These are phyloP conservation scores for Sequoiadendron giganteum DNA, from an alignment of 75 land plant genomes.

Conservation along the genomic window DNA sequence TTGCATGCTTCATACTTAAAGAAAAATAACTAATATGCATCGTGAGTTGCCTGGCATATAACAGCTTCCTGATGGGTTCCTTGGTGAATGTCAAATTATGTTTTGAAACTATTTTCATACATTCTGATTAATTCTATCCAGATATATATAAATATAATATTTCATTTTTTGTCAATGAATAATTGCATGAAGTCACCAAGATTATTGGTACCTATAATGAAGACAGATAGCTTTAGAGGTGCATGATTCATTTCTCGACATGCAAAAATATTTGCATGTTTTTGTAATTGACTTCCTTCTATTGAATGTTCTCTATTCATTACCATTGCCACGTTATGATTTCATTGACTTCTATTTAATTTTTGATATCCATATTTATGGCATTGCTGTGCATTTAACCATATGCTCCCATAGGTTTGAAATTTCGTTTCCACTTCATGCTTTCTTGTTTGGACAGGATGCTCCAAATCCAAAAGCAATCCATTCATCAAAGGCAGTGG, in stretches of 20 bases:
- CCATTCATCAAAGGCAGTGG: slow-evolving; percentile 94
- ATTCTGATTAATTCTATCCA: no score
- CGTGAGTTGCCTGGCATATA: neutral
- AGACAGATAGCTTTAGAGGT: neutral
- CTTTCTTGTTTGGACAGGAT: slow-evolving; percentile 40
- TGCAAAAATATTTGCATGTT: neutral
- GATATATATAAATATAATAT: no score
- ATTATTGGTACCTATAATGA: neutral
- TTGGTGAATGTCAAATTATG: neutral
- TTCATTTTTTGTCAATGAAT: neutral
- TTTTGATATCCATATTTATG: neutral
- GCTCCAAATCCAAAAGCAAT: slow-evolving; percentile 82
- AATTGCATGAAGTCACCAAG: neutral
- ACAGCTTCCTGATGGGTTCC: neutral
- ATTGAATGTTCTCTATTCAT: no score
- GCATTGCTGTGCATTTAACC: neutral
- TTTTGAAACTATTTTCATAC: neutral
- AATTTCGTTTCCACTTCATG: no score
- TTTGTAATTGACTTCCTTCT: neutral
- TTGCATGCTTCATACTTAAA: neutral
- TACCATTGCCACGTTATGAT: neutral
- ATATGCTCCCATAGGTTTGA: neutral
- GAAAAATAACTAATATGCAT: neutral
- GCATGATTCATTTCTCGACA: neutral
- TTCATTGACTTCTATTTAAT: neutral